Base-by-base conservation (phyloP, 345 rosid species). In the Mangifera indica region DNA sequence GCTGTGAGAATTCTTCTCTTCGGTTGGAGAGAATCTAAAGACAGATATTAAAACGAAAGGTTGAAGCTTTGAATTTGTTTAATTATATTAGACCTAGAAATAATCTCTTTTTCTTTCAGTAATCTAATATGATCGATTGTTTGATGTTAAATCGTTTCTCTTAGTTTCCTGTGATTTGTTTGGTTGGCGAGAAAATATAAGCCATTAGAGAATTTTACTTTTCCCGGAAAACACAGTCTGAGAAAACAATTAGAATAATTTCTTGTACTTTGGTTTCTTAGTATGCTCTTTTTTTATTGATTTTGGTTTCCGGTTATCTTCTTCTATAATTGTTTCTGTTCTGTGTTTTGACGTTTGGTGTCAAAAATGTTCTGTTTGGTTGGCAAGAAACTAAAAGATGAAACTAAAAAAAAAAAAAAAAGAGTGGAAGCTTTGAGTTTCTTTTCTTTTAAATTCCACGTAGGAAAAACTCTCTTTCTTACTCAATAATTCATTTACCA, bases 1-100 rank as follows among this genome's bases (percentile, higher is more conserved):
- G 15, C 13, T 25, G 45, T 6, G 18, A 24, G 52, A 29, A 11
- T 59, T 46, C 3, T 53, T 70, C 13, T 70, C 45, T 57, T 69
- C 57, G 52, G 72, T 56, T 21, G 40, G 54, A 7, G 55, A 58
- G 72, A 69, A 57, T 42, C 32, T 46, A 25, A 17, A 17, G 40
- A 42, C 44, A 69, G 57, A 20, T 29, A 12, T 37, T 46, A 12
- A 46, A 11, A 46, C 51, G 2, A 51, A 17, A 4, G 15, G n/a
- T n/a, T n/a, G n/a, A n/a, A n/a, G n/a, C n/a, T n/a, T n/a, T n/a
- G n/a, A n/a, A 24, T 14, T 46, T 7, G 2, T 64, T 24, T 46
- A 20, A 14, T 13, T 21, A 45, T 0, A 4, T 0, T 51, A 34
- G 20, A 48, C 34, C 53, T 11, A 15, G 2, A 63, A 44, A 24